Percentiles rank a stretch among this genome's conserved stretches.
phyloP scores from a whole-genome alignment of 1,284 basidiomycete species.

The Ceratobasidium sp. region DNA sequence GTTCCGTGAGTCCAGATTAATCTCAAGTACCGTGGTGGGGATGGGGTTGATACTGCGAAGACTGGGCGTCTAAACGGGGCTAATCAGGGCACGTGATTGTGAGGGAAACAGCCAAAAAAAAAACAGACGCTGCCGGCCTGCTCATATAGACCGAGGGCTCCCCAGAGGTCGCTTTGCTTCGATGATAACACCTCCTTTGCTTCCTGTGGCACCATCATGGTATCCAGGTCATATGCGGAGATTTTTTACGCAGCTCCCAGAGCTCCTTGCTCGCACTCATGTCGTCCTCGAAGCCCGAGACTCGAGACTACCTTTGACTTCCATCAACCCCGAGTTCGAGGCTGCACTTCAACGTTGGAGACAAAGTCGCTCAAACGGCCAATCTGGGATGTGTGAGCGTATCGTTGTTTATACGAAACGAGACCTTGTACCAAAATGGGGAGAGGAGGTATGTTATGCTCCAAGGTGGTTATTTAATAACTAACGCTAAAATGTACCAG shows the following conservation, averaged over 20 bases:
- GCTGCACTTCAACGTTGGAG: constrained; percentile 62
- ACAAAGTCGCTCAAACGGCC: constrained; percentile 60
- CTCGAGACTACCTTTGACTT: constrained; percentile 89
- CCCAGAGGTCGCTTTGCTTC: background rate
- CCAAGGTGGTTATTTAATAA: background rate
- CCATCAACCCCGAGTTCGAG: constrained; percentile 90
- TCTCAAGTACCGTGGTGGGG: too few relatives aligned
- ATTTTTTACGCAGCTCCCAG: constrained; percentile 79
- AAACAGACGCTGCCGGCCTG: too few relatives aligned
- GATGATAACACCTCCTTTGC: constrained; percentile 39
- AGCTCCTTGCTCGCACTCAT: constrained; percentile 79
- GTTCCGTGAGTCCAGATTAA: too few relatives aligned
- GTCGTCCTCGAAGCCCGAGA: constrained; percentile 95
- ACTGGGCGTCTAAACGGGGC: constrained; percentile 4
- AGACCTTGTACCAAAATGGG: constrained; percentile 86
- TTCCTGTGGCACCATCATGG: constrained; percentile 89
- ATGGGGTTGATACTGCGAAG: background rate
- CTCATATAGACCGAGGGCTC: background rate
- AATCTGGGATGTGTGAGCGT: constrained; percentile 69
- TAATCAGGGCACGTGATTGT: constrained; percentile 15
- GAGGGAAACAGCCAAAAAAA: background rate
- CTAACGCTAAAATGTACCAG: constrained; percentile 43
- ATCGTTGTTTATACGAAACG: constrained; percentile 93
- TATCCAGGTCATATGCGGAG: constrained; percentile 97
- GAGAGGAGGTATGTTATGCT: constrained; percentile 70